Conservation (phyloP, 2,329 filamentous ascomycete genomes). For the Zymoseptoria brevis region DNA sequence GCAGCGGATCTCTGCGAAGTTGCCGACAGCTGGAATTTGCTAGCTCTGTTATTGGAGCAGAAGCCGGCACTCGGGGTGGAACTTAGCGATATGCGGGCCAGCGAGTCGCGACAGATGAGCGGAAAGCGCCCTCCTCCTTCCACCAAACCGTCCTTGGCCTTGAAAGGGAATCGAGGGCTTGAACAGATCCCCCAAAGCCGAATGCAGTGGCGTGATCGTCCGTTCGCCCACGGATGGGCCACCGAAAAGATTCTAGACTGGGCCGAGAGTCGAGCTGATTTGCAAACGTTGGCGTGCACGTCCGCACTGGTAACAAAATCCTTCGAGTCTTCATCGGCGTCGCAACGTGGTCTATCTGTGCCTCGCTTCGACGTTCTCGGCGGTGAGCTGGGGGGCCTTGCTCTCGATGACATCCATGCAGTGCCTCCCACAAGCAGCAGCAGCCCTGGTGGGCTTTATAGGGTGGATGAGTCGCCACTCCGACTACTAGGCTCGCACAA, state of each 20-base stretch:
- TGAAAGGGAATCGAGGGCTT: background rate
- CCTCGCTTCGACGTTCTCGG: background rate
- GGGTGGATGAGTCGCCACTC: slow-evolving; percentile 9
- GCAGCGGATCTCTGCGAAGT: slow-evolving; percentile 63
- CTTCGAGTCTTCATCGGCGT: background rate
- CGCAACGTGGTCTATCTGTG: background rate
- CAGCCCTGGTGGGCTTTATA: background rate
- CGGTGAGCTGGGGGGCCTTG: background rate
- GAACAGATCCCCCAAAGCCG: background rate
- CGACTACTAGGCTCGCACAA: slow-evolving; percentile 15
- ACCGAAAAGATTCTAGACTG: slow-evolving; percentile 51
- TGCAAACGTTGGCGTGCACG: slow-evolving; percentile 59
- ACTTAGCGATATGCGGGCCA: background rate
- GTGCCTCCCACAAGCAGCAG: background rate
- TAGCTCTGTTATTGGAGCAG: slow-evolving; percentile 67
- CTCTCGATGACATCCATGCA: background rate
- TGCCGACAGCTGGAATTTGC: slow-evolving; percentile 75
- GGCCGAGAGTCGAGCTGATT: slow-evolving; percentile 53
- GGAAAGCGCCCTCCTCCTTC: slow-evolving; percentile 5
- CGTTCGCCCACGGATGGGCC: slow-evolving; percentile 49
- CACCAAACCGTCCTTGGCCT: slow-evolving; percentile 6
- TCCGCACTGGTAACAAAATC: slow-evolving; percentile 52
- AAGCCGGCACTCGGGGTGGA: slow-evolving; percentile 46
- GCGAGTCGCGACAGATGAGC: background rate
- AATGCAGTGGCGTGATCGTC: slow-evolving; percentile 47